Evolutionary conservation across 768 basidiomycete genomes (phyloP), one percentile per base, ranked within the genome.

Genomic region (Pleurotus ostreatus): DNA sequence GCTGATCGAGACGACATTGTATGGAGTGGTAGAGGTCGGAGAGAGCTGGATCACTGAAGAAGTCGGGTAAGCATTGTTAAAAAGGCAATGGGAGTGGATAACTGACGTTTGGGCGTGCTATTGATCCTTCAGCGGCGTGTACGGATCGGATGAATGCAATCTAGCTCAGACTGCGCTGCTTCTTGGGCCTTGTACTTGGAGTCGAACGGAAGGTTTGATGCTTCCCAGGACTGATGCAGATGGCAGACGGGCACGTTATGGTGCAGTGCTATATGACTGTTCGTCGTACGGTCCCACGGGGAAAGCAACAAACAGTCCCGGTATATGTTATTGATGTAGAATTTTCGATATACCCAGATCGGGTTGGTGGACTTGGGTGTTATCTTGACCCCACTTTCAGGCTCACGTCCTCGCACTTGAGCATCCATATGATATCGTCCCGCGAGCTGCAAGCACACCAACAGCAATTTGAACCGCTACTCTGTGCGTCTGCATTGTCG

Each of bases 1-100:
- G 49, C 49, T 37, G 49, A 51, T 51, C 49, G 26, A n/a, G 49
- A 51, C 9, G 49, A 51, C 49, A 51, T 51, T n/a, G 26, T 51
- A 16, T 8, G 30, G 26, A 9, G 44, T 23, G 11, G 20, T 48
- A n/a, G 47, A 34, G 30, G 30, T 34, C 30, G 30, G 11, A 34
- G 30, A 34, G 30, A 30, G 16, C 15, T 39, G 7, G 34, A 51
- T 26, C 26, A 51, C 7, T 11, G 8, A 9, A n/a, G 34, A 37
- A 51, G 30, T 30, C 34, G 8, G 16, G 20, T 37, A 51, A 51
- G 49, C 23, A 51, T 51, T 22, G 16, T 51, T 25, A 37, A 51
- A 51, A 26, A 30, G 49, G 49, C 37, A 51, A 51, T 34, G 49
- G 18, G 49, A 38, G 49, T 34, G 49, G 15, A 30, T 51, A 51